Base-by-base conservation (phyloP, 805 yeast genomes). In the Candida taoyuanica region DNA sequence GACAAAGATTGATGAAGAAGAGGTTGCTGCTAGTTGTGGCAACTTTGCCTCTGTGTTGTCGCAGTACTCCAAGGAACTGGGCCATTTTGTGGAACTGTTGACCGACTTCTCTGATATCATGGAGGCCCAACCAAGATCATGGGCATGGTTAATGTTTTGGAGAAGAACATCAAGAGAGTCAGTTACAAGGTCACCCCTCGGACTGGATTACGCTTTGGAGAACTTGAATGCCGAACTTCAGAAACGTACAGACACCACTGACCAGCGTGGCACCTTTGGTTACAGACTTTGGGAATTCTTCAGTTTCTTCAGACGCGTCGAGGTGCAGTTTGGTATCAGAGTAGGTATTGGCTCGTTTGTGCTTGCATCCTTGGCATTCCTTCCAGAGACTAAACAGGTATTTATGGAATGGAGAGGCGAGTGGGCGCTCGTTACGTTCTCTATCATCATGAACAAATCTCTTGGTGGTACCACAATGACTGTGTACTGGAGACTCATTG, bases 391-490 rank as follows among this genome's bases (percentile, higher is more conserved):
- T 0, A 66, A 78, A 35, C 64, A 66, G 5, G 44, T 55, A 1
- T 86, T 85, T 50, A 70, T 63, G 33, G 69, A 66, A 29, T 84
- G 86, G 87, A 63, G 89, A 46, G 81, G 83, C 13, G 95, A 85
- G 56, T 85, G 95, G 95, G 79, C 87, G 0, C 60, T 85, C 27
- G 84, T 83, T n/a, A 79, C 88, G 0, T 85, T 77, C 49, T 78
- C 85, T 49, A 81, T 85, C 39, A 83, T 85, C 65, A 85, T 85
- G 91, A 83, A 81, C 49, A 84, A 84, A 51, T 81, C 89, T 1
- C 63, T 85, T 5, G 95, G 95, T 8, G 94, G 94, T 0, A 86
- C 95, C 0, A 73, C 85, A 9, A 76, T 80, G 78, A 81, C 93
- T 0, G 79, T 78, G 5, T 78, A 78, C 48, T 79, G 84, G 83